Evolutionary conservation across 805 yeast genomes (phyloP), one percentile per base, ranked within the genome.

Genomic region (Wickerhamiella sergipiensis): DNA sequence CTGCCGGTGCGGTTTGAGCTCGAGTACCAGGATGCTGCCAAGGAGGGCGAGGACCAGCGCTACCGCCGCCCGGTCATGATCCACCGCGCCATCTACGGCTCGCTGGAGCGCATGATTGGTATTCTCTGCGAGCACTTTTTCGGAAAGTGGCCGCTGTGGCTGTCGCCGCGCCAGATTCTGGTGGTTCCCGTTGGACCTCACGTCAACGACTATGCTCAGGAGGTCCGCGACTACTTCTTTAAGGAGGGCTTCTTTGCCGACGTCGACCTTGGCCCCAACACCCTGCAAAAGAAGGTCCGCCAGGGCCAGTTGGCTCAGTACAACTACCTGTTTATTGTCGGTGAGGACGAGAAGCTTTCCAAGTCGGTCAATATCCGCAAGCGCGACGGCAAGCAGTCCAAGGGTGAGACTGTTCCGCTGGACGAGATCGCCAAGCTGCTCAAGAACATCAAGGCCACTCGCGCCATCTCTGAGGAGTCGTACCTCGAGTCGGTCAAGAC

Each of bases 71-170:
- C 99, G 48, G 99, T 92, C 51, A 92, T 92, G 97, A 90, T 92
- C 65, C 99, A 92, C 75, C 85, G 99, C 73, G 99, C 99, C 59
- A 87, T 92, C 59, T 78, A 90, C 66, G 99, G 99, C 60, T 86
- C 96, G 45, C 94, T 92, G 54, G 99, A 92, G 77, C 85, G 99
- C 77, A 89, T 92, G 97, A 85, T 95, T 56, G 98, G 97, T 56
- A 90, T 92, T 61, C 80, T 92, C 69, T 89, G 95, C 53, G 99
- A 92, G 72, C 98, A 92, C 74, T 92, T 76, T 72, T 95, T 89
- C 66, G 99, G 99, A 64, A 92, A 88, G 69, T 92, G 99, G 99
- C 99, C 99, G 64, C 86, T 92, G 78, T 92, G 98, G 98, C 77
- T 92, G 66, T 89, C 97, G n/a, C 99, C 99, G 64, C 84, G 98